phyloP scores from a whole-genome alignment of 176 grass and related monocot genomes.

The Neostapfia colusana region DNA sequence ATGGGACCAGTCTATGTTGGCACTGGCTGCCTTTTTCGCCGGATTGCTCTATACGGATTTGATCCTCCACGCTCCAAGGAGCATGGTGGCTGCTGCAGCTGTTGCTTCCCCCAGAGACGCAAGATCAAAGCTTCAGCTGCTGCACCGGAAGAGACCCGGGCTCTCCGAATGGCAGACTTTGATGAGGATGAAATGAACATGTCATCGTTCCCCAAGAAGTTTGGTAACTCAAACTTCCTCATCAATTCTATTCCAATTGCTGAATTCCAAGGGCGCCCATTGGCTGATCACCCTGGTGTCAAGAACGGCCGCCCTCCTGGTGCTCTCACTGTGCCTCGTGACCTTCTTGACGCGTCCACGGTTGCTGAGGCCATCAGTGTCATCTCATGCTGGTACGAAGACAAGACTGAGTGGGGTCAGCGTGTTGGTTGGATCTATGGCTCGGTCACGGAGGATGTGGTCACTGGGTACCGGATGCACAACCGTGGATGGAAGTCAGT shows the following conservation, averaged over 20 bases:
- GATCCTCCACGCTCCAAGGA: slow-evolving; percentile 90
- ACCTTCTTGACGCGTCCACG: slow-evolving; percentile 85
- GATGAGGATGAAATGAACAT: slow-evolving; percentile 92
- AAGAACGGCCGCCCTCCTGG: slow-evolving; percentile 87
- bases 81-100: slow-evolving; percentile 72
- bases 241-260: slow-evolving; percentile 92
- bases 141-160: slow-evolving; percentile 64
- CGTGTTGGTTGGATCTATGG: slow-evolving; percentile 99
- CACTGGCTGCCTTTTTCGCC: slow-evolving; percentile 90
- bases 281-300: slow-evolving; percentile 86
- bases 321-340: slow-evolving; percentile 76
- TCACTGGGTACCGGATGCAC: slow-evolving; percentile 96
- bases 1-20: slow-evolving; percentile 94
- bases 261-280: slow-evolving; percentile 86
- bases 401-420: slow-evolving; percentile 94
- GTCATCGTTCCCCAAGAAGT: slow-evolving; percentile 88
- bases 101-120: slow-evolving; percentile 78
- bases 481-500: slow-evolving; percentile 97
- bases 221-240: slow-evolving; percentile 82
- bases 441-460: slow-evolving; percentile 94
- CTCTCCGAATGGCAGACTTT: slow-evolving; percentile 72
- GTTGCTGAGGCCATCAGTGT: slow-evolving; percentile 95
- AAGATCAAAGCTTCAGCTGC: slow-evolving; percentile 39
- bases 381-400: slow-evolving; percentile 98
- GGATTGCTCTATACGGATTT: slow-evolving; percentile 87